Conservation (phyloP, 1,139 yeast species). For the Pichia norvegensis region DNA sequence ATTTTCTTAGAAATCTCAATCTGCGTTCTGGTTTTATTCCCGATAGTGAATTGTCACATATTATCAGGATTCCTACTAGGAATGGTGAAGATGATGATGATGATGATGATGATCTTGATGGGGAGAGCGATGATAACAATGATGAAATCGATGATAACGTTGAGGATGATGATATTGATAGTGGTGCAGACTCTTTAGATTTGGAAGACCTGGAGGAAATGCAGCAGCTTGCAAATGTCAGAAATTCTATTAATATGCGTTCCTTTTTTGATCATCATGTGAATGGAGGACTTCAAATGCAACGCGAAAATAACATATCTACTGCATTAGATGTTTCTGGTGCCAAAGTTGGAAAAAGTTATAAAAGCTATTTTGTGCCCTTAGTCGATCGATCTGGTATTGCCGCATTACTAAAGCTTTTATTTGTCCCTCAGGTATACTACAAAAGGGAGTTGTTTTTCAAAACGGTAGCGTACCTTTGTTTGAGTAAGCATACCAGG, state of each 20-base stretch:
- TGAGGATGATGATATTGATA: slow-evolving; percentile 28
- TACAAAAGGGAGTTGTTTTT: slow-evolving; percentile 59
- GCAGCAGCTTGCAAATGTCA: neutral
- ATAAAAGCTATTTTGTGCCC: slow-evolving; percentile 50
- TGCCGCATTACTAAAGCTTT: slow-evolving; percentile 60
- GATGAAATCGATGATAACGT: slow-evolving; percentile 20
- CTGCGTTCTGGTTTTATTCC: slow-evolving; percentile 1
- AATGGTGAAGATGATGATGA: slow-evolving; percentile 15
- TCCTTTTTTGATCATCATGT: neutral
- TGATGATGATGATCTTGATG: slow-evolving; percentile 27
- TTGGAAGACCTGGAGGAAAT: slow-evolving; percentile 29
- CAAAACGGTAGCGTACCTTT: slow-evolving; percentile 58
- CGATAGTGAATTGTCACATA: neutral
- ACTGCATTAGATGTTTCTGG: neutral
- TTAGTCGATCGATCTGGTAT: slow-evolving; percentile 71
- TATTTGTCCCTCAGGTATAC: slow-evolving; percentile 68
- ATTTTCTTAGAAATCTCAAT: slow-evolving; percentile 18
- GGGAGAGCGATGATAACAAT: slow-evolving; percentile 22
- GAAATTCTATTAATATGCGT: neutral
- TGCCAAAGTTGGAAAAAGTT: slow-evolving; percentile 20
- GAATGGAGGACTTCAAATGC: slow-evolving; percentile 12
- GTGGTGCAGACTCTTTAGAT: slow-evolving; percentile 18
- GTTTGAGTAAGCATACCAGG: slow-evolving; percentile 72
- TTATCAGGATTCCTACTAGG: slow-evolving; percentile 10
- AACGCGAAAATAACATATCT: slow-evolving; percentile 3